Evolutionary conservation across 108 stramenopile genomes (phyloP), one percentile per base, ranked within the genome.

Genomic region (Schizochytrium sp.): DNA sequence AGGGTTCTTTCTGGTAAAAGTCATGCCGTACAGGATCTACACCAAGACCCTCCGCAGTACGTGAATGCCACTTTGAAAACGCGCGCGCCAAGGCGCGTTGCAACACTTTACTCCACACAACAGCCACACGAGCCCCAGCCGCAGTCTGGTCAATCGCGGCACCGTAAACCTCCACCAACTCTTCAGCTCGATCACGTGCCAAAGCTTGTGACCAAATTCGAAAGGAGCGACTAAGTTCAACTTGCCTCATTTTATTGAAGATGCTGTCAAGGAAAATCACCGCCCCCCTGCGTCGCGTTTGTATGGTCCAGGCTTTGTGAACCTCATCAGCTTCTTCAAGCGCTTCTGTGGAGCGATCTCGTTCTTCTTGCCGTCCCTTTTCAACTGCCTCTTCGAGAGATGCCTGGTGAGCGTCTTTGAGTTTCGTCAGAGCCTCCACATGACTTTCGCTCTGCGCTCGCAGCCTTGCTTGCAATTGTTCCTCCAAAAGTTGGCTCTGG

Each of bases 281-380:
- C 28, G 76, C 76, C 38, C 53, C 50, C 76, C 50, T 83, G 76
- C 76, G 76, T 40, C 76, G 76, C 28, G 53, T 83, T 53, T 83
- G 8, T 0, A 50, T 8, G 12, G 28, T 40, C 53, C 53, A 49
- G 10, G 8, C 28, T 40, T 83, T n/a, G 76, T 55, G 76, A 50
- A 55, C 28, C 5, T n/a, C 76, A 42, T 55, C 50, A 10, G 76
- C 76, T n/a, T 83, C 76, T 19, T 47, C 47, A 8, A 83, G 10
- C 10, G 53, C 53, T n/a, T 3, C 76, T 5, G 10, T 53, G 17
- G 45, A 47, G 5, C 47, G 76, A 47, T 83, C 76, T 46, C 76
- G 47, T 53, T 83, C 76, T 7, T 10, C 12, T 2, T 42, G 49
- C 5, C 47, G 53, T 10, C 50, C 76, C 10, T 10, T 8, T 49